These are phyloP conservation scores for Lasiosphaeris hirsuta DNA, from an alignment of 495 filamentous ascomycete genomes.

Conservation along the genomic window DNA sequence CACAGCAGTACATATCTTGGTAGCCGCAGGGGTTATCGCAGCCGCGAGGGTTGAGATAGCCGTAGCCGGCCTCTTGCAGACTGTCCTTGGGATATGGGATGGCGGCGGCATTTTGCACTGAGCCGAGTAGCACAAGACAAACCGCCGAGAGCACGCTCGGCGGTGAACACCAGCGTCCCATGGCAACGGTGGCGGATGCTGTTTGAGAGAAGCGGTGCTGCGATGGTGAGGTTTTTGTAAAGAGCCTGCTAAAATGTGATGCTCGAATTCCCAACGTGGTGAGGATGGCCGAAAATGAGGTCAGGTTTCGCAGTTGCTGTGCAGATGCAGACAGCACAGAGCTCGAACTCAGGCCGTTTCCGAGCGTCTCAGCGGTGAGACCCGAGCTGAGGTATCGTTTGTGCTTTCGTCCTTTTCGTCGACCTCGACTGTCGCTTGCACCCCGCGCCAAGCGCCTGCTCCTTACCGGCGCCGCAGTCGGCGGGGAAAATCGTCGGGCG, in stretches of 20 bases:
- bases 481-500: slow-evolving; percentile 12
- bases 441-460: too few species aligned
- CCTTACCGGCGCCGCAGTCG: too few species aligned
- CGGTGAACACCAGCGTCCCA: slow-evolving; percentile 12
- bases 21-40: slow-evolving; percentile 69
- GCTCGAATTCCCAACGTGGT: too few species aligned
- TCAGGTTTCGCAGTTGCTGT: too few species aligned
- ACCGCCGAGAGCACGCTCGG: slow-evolving; percentile 23
- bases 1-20: slow-evolving; percentile 66
- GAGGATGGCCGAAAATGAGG: too few species aligned
- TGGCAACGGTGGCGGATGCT: background rate
- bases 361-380: too few species aligned
- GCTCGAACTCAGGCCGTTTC: too few species aligned
- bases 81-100: slow-evolving; percentile 40
- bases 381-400: too few species aligned
- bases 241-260: too few species aligned
- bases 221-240: background rate
- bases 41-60: slow-evolving; percentile 40
- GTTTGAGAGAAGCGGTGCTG: background rate
- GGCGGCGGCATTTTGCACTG: slow-evolving; percentile 35
- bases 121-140: slow-evolving; percentile 22
- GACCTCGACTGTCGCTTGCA: too few species aligned
- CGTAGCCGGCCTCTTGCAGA: slow-evolving; percentile 34
- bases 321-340: too few species aligned
- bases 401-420: too few species aligned